A percentile compares a stretch with the other conserved stretches of the same genome.
phyloP scores from a whole-genome alignment of 768 basidiomycete genomes.

The Leucosporidium scottii region DNA sequence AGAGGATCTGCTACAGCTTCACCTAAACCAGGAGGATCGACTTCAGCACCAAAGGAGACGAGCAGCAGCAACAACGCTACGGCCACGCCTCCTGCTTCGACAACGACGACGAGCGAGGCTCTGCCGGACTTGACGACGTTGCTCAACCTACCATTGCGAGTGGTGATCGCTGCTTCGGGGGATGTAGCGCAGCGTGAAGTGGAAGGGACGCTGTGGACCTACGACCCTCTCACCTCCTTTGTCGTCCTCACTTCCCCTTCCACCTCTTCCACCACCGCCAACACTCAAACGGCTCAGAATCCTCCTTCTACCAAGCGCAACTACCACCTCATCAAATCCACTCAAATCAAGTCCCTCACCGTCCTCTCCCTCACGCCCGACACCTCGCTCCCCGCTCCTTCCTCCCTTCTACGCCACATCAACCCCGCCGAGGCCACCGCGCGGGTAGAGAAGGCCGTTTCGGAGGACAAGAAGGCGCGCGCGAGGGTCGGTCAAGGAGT shows the following conservation, averaged over 20 bases:
- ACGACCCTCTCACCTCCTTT: slow-evolving; percentile 16
- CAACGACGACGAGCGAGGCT: background rate
- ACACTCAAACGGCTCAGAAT: background rate
- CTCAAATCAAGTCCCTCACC: slow-evolving; percentile 15
- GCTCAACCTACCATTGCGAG: slow-evolving; percentile 23
- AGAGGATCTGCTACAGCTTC: no score
- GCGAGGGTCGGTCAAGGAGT: slow-evolving; percentile 14
- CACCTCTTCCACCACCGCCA: background rate
- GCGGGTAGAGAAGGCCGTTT: slow-evolving; percentile 6
- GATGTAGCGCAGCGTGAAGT: background rate
- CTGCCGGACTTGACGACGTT: slow-evolving; percentile 33
- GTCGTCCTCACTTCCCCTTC: slow-evolving; percentile 11
- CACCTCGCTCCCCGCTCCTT: slow-evolving; percentile 7
- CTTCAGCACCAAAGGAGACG: no score
- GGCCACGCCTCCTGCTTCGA: no score
- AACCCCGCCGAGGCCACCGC: background rate
- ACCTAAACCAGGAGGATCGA: no score
- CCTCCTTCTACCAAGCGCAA: background rate
- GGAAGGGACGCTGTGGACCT: slow-evolving; percentile 20
- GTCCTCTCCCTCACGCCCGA: slow-evolving; percentile 13
- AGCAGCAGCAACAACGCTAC: no score
- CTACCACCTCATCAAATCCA: slow-evolving; percentile 21
- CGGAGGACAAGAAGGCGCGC: background rate
- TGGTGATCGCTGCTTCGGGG: background rate
- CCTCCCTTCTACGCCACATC: background rate